Conservation (phyloP, 2,329 filamentous ascomycete species). For the Sarocladium oryzae region DNA sequence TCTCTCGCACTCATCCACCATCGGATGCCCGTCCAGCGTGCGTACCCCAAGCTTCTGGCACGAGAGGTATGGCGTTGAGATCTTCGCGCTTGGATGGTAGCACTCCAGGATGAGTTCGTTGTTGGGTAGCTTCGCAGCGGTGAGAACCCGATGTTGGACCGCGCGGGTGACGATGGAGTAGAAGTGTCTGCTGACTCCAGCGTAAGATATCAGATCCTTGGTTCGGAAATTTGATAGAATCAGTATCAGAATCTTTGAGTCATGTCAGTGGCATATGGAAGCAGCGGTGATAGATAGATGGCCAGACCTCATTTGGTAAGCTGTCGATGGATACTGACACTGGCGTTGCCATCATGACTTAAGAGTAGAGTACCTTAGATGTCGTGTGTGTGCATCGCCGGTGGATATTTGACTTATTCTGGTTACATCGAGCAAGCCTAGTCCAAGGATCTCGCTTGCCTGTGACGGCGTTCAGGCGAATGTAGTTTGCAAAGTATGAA, state of each 20-base stretch:
- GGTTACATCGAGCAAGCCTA: too few species aligned
- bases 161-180: conserved; percentile 57
- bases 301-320: neutral
- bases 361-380: neutral
- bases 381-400: too few species aligned
- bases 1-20: conserved; percentile 10
- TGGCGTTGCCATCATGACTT: neutral
- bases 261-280: neutral
- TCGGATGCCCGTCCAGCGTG: conserved; percentile 11
- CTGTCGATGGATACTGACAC: neutral
- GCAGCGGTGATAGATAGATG: neutral
- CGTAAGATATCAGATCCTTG: conserved; percentile 47
- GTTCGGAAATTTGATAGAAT: conserved; percentile 43
- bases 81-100: conserved; percentile 64
- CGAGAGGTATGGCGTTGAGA: conserved; percentile 59
- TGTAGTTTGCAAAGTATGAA: too few species aligned
- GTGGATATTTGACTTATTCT: too few species aligned
- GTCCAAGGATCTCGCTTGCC: too few species aligned
- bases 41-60: conserved; percentile 61
- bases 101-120: conserved; percentile 70
- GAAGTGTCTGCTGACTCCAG: conserved; percentile 55
- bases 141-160: conserved; percentile 56
- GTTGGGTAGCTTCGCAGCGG: conserved; percentile 19
- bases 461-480: too few species aligned
- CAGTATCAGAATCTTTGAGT: conserved; percentile 42